Evolutionary conservation across 208 protist genomes (phyloP).

Genomic region (Acanthamoeba lenticulata): DNA sequence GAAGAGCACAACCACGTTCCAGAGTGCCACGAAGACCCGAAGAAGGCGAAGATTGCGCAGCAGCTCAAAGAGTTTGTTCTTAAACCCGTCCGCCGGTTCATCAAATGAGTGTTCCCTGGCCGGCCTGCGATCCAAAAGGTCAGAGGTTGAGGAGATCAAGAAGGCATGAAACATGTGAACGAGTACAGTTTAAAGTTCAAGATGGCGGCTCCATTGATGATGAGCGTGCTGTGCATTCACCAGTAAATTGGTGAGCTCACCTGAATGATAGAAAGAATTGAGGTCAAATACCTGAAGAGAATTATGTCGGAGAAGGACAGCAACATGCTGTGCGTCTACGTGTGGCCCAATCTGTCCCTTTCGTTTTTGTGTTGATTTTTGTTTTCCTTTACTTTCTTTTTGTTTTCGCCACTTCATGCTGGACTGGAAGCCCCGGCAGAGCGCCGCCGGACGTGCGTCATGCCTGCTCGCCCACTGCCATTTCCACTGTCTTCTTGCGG

Average conservation of each 20-base stretch:
- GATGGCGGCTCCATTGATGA: conserved; percentile 29
- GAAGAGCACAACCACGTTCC: conserved; percentile 31
- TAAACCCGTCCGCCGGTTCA: neutral
- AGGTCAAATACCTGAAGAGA: neutral
- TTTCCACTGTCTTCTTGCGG: no score
- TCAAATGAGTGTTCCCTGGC: conserved; percentile 22
- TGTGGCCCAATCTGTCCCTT: neutral
- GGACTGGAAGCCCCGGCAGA: no score
- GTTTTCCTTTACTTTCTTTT: no score
- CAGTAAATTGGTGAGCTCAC: neutral
- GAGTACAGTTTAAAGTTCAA: conserved; percentile 49
- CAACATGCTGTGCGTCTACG: neutral
- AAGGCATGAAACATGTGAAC: neutral
- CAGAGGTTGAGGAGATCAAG: neutral
- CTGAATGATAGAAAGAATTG: no score
- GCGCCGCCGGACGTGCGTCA: no score
- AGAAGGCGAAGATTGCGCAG: conserved; percentile 16
- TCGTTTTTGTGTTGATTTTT: neutral
- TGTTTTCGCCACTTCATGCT: no score
- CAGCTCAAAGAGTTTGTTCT: neutral
- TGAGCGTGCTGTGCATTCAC: neutral
- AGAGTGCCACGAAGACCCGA: conserved; percentile 39
- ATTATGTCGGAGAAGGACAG: conserved; percentile 25
- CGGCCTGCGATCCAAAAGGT: neutral
- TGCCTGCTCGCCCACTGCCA: no score